Percentiles rank a stretch among this genome's conserved stretches.
phyloP scores from a whole-genome alignment of 371 early-diverging fungal species.

The Mucor irregularis region DNA sequence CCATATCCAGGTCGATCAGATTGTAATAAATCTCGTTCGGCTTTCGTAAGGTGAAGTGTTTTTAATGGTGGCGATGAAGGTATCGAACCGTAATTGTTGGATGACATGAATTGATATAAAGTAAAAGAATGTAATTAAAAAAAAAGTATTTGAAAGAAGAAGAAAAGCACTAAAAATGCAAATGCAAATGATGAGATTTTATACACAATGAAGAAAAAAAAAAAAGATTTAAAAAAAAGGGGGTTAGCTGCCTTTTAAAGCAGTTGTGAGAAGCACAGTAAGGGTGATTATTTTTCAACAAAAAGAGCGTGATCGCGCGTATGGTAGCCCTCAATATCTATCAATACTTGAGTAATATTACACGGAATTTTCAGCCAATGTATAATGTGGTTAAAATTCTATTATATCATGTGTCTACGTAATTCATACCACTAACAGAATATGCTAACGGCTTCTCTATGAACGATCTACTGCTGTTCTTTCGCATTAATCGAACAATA shows the following conservation, averaged over 20 bases:
- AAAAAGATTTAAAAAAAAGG: slow-evolving; percentile 9
- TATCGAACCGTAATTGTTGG: slow-evolving; percentile 34
- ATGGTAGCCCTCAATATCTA: too few species aligned
- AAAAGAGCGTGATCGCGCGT: too few species aligned
- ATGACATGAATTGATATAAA: slow-evolving; percentile 2
- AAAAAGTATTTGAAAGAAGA: slow-evolving; percentile 6
- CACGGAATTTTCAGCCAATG: too few species aligned
- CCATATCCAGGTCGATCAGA: slow-evolving; percentile 51
- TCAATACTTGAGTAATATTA: too few species aligned
- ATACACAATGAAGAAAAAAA: neutral
- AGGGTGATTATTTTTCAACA: neutral
- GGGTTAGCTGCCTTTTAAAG: slow-evolving; percentile 21
- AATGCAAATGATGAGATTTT: slow-evolving; percentile 4
- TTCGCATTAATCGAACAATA: too few species aligned
- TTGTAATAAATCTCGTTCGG: slow-evolving; percentile 46
- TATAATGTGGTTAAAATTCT: too few species aligned
- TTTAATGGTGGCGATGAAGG: slow-evolving; percentile 20
- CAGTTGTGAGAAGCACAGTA: neutral
- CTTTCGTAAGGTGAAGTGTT: slow-evolving; percentile 19
- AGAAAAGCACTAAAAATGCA: slow-evolving; percentile 2
- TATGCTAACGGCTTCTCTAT: too few species aligned
- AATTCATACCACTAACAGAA: too few species aligned
- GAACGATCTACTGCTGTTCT: too few species aligned
- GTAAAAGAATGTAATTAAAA: slow-evolving; percentile 1
- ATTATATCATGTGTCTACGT: too few species aligned